Conservation (phyloP, 441 rosid species). For the Adansonia madagascariensis region DNA sequence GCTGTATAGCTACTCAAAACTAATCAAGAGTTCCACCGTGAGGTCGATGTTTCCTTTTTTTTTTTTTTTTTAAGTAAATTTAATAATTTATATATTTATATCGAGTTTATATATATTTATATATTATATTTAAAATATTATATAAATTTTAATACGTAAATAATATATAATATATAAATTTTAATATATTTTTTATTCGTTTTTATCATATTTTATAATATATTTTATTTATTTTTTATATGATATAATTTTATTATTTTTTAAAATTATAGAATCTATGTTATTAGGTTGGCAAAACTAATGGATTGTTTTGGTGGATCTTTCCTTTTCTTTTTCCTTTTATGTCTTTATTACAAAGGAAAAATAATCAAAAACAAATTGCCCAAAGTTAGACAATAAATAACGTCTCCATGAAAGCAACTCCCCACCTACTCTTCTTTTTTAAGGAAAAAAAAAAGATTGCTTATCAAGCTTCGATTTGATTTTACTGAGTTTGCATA, state of each 20-base stretch:
- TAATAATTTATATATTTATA: no score
- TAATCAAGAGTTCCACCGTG: background rate
- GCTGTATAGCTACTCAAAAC: background rate
- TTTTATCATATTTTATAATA: background rate
- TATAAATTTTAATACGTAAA: no score
- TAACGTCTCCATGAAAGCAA: slow-evolving; percentile 43
- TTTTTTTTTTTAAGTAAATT: background rate
- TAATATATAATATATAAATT: no score
- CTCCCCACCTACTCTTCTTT: slow-evolving; percentile 38
- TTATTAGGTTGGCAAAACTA: background rate
- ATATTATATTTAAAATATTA: no score
- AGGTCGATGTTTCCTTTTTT: background rate
- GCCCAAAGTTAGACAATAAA: slow-evolving; percentile 27
- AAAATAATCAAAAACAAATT: slow-evolving; percentile 16
- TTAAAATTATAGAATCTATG: no score
- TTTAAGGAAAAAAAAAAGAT: slow-evolving; percentile 9
- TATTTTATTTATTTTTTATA: no score
- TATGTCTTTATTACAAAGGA: background rate
- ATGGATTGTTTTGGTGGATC: background rate
- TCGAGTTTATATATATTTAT: no score
- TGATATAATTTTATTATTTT: no score
- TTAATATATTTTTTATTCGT: no score
- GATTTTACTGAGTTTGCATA: slow-evolving; percentile 35
- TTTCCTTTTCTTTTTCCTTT: background rate
- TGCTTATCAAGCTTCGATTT: slow-evolving; percentile 36